Evolutionary conservation across 331 rosid species (phyloP), one percentile per base, ranked within the genome.

Genomic region (Quercus phellos): DNA sequence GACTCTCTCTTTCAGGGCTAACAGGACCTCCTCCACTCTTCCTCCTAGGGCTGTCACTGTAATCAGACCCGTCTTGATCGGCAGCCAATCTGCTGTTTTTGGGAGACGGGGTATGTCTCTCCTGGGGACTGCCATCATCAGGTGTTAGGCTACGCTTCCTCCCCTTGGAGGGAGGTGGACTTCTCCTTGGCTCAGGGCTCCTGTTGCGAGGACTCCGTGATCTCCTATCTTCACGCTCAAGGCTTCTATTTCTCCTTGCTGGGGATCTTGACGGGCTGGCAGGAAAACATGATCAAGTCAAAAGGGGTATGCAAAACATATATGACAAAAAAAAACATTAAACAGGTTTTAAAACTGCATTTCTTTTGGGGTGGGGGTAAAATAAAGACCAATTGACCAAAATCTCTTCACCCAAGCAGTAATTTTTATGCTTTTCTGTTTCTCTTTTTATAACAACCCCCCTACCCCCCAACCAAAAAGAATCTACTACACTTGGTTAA

Each of bases 231-330:
- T 83, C 85, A 32, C 68, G 75, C 73, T 74, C 76, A 1, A 87
- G 83, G 76, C 89, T 85, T 19, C 89, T 74, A 24, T 78, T 85
- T 69, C 89, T 79, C 43, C 79, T 73, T 26, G 72, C 79, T 1
- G 91, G 91, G 70, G 91, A 88, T 68, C 86, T 85, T 46, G 89
- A 88, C 26, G 76, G 88, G 77, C 91, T 88, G 88, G 46, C 63
- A 77, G 67, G 68, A 32, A 70, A 13, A 54, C 16, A 81, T 21
- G 42, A 55, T 56, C 19, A 46, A 32, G 68, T 27, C 19, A 77
- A 60, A 16, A 24, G 72, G 29, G 42, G 35, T 59, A 51, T 9
- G 73, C 53, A 58, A 10, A 11, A 72, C 50, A 81, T 46, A 3
- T 12, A 12, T 3, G 11, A 46, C 17, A 10, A 46, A 46, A 46